Evolutionary conservation across 139 green algal genomes (phyloP).

Genomic region (Pseudopediastrum boryanum): DNA sequence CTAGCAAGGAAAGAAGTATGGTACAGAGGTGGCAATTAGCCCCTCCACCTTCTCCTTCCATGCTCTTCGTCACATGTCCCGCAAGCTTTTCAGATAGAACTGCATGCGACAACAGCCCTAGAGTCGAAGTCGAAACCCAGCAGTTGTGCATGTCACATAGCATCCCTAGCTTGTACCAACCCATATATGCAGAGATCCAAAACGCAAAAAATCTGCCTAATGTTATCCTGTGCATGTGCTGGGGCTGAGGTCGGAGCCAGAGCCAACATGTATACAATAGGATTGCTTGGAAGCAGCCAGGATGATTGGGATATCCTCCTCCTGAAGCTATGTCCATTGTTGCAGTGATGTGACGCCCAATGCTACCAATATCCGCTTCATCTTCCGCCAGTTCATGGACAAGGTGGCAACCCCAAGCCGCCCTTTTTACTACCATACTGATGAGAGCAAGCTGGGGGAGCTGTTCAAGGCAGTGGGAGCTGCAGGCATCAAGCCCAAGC

Average conservation of each 20-base stretch:
- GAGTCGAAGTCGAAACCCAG: no score
- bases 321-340: no score
- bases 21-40: no score
- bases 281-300: no score
- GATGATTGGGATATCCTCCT: no score
- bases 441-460: slow-evolving; percentile 11
- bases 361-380: slow-evolving; percentile 5
- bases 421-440: slow-evolving; percentile 36
- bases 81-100: not conserved
- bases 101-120: not conserved
- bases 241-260: no score
- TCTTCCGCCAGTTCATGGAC: slow-evolving; percentile 18
- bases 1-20: no score
- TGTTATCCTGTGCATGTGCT: not conserved
- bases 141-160: no score
- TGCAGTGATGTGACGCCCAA: slow-evolving; percentile 20
- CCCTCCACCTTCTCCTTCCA: no score
- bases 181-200: no score
- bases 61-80: not conserved
- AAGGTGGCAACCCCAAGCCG: slow-evolving; percentile 18
- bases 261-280: no score
- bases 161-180: no score
- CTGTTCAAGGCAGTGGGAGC: not conserved
- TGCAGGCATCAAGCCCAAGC: slow-evolving; percentile 22
- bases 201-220: not conserved